Evolutionary conservation across 176 grass and related monocot species (phyloP), one percentile per base, ranked within the genome.

Genomic region (Bolboschoenus planiculmis): DNA sequence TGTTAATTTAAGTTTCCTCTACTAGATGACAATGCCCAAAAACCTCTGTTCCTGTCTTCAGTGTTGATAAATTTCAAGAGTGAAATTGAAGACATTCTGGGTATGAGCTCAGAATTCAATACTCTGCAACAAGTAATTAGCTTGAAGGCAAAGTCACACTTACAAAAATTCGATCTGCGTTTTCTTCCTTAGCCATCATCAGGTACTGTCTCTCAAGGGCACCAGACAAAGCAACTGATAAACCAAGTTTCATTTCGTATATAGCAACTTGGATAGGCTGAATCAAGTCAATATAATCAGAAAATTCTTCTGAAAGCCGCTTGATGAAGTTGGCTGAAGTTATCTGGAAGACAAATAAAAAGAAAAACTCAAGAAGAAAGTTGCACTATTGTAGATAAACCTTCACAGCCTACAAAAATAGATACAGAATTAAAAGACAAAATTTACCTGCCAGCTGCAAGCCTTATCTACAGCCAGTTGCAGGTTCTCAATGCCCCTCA

Each of bases 241-340:
- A 88, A 18, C 95, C 95, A 84, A 97, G 87, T 85, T 97, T 97
- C 95, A 97, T 91, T 89, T 97, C 95, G 53, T 97, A 97, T 39
- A 97, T 78, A 59, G 95, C 90, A 54, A 97, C 92, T 94, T 94
- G 95, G 84, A 94, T 79, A 83, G 95, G 95, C 86, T 92, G 88
- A 88, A 97, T 88, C 78, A 97, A 89, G 87, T 97, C 95, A 67
- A 65, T 20, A 89, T 92, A 97, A 47, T 97, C 92, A 2, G 57
- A 72, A 88, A 87, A 97, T 23, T 97, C 92, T 56, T 97, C 92
- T 56, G 92, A 92, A 39, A 97, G 87, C 57, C 83, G 90, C 55
- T 91, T 82, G 81, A 97, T 91, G 55, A 97, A 92, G 58, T 80
- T 88, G 11, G 81, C 74, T 33, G 92, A 90, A 77, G 88, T 89